phyloP scores from a whole-genome alignment of 257 asterid species.

The Lycium ferocissimum region DNA sequence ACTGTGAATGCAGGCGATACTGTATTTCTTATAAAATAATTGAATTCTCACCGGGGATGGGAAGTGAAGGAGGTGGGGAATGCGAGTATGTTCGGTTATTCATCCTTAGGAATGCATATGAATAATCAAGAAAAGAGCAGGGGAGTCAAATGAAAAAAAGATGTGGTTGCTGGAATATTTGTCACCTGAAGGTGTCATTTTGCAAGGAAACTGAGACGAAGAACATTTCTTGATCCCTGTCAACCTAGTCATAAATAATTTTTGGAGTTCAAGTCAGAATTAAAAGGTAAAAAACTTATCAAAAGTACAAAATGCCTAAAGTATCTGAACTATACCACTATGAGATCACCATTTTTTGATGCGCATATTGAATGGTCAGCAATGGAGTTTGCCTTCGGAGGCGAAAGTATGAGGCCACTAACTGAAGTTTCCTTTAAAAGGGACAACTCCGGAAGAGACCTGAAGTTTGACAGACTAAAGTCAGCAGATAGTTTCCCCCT shows the following conservation, averaged over 20 bases:
- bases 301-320: slow-evolving; percentile 15
- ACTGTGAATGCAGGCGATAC: slow-evolving; percentile 3
- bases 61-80: background rate
- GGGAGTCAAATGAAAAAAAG: background rate
- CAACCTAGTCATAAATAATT: slow-evolving; percentile 56
- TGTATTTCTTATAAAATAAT: background rate
- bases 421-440: slow-evolving; percentile 78
- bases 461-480: slow-evolving; percentile 43
- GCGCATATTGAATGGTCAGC: slow-evolving; percentile 61
- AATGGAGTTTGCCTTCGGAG: slow-evolving; percentile 53
- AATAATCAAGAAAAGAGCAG: slow-evolving; percentile 13
- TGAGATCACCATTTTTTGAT: slow-evolving; percentile 72
- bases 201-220: slow-evolving; percentile 67
- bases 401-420: slow-evolving; percentile 65
- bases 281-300: slow-evolving; percentile 22
- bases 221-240: slow-evolving; percentile 77
- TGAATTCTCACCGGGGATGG: background rate
- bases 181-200: slow-evolving; percentile 73
- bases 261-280: slow-evolving; percentile 30
- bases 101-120: background rate
- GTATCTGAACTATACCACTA: slow-evolving; percentile 57
- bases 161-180: background rate
- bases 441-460: slow-evolving; percentile 89
- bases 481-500: background rate
- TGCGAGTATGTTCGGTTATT: background rate